phyloP scores from a whole-genome alignment of 2,329 filamentous ascomycete species.

The Lecanosticta acicola region DNA sequence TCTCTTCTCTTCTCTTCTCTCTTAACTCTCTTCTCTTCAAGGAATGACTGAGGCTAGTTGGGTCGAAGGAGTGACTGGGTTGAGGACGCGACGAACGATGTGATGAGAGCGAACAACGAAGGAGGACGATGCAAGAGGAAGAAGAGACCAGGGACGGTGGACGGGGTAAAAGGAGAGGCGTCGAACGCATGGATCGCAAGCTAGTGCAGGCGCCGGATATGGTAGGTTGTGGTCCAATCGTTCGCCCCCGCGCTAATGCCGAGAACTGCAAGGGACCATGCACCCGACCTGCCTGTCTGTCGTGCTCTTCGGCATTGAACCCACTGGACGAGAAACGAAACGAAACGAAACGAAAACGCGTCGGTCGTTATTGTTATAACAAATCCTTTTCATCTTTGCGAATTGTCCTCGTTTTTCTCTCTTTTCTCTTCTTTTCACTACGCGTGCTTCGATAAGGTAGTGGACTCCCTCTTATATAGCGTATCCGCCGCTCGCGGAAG shows the following conservation, averaged over 20 bases:
- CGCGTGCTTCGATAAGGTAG: no score
- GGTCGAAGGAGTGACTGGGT: not conserved
- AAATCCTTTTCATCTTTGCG: no score
- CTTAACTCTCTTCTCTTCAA: not conserved
- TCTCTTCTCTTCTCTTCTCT: not conserved
- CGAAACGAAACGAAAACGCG: no score
- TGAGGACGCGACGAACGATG: not conserved
- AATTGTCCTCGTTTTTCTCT: no score
- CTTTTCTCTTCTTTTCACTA: no score
- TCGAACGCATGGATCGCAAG: not conserved
- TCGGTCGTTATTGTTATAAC: no score
- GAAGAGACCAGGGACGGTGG: not conserved
- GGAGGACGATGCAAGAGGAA: not conserved
- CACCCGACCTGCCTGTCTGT: no score
- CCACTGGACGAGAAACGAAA: no score
- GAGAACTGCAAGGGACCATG: not conserved
- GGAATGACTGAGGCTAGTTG: not conserved
- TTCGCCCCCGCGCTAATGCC: not conserved
- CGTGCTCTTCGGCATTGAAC: no score
- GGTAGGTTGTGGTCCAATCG: not conserved
- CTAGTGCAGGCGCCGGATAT: not conserved
- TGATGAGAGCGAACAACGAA: not conserved
- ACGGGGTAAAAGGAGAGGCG: not conserved
- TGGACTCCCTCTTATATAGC: no score
- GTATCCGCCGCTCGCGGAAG: no score